Conservation (phyloP, 345 rosid genomes). For the Kandelia obovata region DNA sequence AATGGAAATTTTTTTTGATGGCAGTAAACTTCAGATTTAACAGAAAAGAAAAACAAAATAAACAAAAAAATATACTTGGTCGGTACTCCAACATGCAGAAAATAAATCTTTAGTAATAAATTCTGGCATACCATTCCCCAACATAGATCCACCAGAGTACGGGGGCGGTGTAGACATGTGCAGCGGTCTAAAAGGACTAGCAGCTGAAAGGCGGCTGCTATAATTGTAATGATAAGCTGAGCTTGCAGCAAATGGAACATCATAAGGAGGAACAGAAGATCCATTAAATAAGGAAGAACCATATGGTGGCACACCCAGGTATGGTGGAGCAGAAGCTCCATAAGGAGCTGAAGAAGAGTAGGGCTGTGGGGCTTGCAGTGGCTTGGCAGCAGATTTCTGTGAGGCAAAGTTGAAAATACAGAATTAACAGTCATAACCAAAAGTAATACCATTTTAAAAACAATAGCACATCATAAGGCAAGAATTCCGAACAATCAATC, state of each 20-base stretch:
- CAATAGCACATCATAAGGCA: too few species aligned
- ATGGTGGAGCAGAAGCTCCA: slow-evolving; percentile 72
- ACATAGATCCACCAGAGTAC: slow-evolving; percentile 80
- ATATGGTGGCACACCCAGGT: slow-evolving; percentile 85
- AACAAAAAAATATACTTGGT: not conserved
- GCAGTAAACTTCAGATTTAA: too few species aligned
- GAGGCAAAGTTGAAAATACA: not conserved
- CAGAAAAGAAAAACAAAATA: not conserved
- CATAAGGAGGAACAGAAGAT: slow-evolving; percentile 80
- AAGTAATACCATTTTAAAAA: too few species aligned
- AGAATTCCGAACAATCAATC: too few species aligned
- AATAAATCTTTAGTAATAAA: not conserved
- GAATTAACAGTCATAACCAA: not conserved
- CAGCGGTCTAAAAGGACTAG: slow-evolving; percentile 78
- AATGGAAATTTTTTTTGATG: too few species aligned
- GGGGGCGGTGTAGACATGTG: slow-evolving; percentile 82
- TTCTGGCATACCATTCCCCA: slow-evolving; percentile 58
- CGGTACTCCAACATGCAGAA: not conserved
- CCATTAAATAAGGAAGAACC: slow-evolving; percentile 79
- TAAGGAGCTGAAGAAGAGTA: slow-evolving; percentile 74
- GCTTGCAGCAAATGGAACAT: slow-evolving; percentile 79
- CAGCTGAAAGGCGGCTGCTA: slow-evolving; percentile 61
- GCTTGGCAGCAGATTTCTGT: slow-evolving; percentile 84
- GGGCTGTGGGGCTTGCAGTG: slow-evolving; percentile 57
- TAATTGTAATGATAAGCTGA: slow-evolving; percentile 89